Conservation (phyloP, 164 flowering plant genomes). For the Vitis riparia region DNA sequence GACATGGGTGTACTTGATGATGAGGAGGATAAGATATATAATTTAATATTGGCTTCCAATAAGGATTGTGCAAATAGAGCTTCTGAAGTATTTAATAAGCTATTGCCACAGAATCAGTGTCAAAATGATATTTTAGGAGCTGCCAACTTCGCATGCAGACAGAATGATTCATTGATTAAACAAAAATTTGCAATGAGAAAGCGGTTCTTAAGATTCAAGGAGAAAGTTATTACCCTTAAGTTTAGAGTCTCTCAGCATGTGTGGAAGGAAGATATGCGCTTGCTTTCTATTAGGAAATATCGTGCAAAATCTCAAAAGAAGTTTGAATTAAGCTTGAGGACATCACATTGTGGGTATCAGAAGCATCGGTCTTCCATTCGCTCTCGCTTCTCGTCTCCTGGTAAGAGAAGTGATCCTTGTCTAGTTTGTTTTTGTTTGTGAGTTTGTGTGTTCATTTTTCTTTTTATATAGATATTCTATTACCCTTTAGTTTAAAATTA, state of each 20-base stretch:
- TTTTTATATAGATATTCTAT: neutral
- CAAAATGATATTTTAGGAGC: conserved; percentile 20
- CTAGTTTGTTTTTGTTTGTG: neutral
- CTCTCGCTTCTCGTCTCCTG: conserved; percentile 52
- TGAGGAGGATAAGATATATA: conserved; percentile 22
- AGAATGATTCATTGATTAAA: conserved; percentile 28
- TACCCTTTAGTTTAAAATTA: neutral
- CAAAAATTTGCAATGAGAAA: conserved; percentile 49
- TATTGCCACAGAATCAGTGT: conserved; percentile 36
- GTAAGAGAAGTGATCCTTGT: conserved; percentile 21
- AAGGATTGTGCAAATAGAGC: conserved; percentile 55
- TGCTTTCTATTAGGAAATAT: conserved; percentile 57
- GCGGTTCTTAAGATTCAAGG: conserved; percentile 59
- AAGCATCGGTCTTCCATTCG: conserved; percentile 70
- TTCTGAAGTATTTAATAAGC: conserved; percentile 47
- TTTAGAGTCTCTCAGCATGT: conserved; percentile 62
- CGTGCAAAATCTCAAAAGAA: conserved; percentile 71
- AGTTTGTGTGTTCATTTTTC: neutral
- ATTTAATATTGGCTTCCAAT: conserved; percentile 49
- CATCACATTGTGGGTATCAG: conserved; percentile 39
- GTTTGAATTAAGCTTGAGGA: conserved; percentile 46
- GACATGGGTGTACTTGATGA: conserved; percentile 3
- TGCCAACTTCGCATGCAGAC: conserved; percentile 7
- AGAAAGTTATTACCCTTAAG: conserved; percentile 66
- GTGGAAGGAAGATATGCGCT: conserved; percentile 80